Base-by-base conservation (phyloP, 495 filamentous ascomycete species). In the Aspergillus saccharolyticus region DNA sequence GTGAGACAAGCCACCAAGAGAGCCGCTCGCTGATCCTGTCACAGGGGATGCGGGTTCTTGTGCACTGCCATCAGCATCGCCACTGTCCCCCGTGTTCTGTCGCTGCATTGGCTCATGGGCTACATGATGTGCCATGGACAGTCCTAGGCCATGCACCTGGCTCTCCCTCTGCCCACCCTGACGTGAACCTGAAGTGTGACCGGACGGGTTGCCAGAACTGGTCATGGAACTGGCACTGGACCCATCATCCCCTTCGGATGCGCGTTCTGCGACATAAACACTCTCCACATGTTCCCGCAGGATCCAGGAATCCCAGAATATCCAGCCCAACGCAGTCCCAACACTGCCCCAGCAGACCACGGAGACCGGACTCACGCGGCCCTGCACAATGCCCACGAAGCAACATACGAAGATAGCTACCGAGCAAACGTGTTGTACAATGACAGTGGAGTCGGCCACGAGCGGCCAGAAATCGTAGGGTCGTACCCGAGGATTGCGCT, bases 381-480 rank as follows among this genome's bases (percentile, higher is more conserved):
- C 85, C 57, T 91, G 87, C 62, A 87, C 88, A 59, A 97, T 98
- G 20, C 86, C 91, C 17, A 90, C 84, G 64, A 98, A 98, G 71
- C 89, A 95, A 59, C 91, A 94, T 53, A 95, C 81, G 59, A 98
- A 98, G 48, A 98, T 93, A 52, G 85, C 85, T 54, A 97, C 93
- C 7, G 90, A 92, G 67, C 89, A 94, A 3, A 97, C 87, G 72
- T 98, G 94, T 66, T 98, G 94, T 14, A 97, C 88, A 60, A 98
- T 96, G 52, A 97, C 91, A 6, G 94, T 98, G 14, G 89, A 92
- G 66, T 97, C 94, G 56, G 91, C 88, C 42, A 97, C 89, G 5
- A 98, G 80, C 2, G 91, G 90, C 91, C 95, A 98, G 75, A 98
- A 98, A 67, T 97, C 91, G 67, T 98, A 98, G 0, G 94, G 92